Percentiles rank a stretch among this genome's conserved stretches.
Conservation (phyloP, 23 red algal species). For the Gracilariopsis chorda region DNA sequence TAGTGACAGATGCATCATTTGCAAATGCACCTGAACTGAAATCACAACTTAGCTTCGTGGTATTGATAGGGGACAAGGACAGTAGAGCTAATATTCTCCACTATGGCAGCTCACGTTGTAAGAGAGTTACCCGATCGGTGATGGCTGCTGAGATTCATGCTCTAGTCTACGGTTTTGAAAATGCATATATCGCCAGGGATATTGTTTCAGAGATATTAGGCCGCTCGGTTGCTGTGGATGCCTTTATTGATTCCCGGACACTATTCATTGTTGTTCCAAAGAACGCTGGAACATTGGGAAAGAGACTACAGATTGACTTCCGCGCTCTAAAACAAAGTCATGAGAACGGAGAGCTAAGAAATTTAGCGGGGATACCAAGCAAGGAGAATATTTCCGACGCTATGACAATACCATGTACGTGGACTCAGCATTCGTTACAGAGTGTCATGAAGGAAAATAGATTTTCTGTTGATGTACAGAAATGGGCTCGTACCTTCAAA, state of each 20-base stretch:
- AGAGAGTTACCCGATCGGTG: constrained; percentile 5
- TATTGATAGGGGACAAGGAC: not conserved
- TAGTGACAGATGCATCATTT: constrained; percentile 27
- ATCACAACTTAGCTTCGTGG: not conserved
- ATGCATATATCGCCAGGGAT: not conserved
- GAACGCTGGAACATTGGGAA: not conserved
- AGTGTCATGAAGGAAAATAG: not conserved
- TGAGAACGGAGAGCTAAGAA: not conserved
- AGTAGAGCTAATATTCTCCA: not conserved
- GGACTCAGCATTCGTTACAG: not conserved
- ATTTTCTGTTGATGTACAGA: not conserved
- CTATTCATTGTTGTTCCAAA: constrained; percentile 25
- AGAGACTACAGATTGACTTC: constrained; percentile 28
- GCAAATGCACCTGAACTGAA: not conserved
- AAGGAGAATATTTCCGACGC: not conserved
- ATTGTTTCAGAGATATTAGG: constrained; percentile 1
- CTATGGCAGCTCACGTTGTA: not conserved
- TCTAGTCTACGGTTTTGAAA: constrained; percentile 3
- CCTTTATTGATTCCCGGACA: constrained; percentile 11
- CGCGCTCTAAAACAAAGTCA: constrained; percentile 3
- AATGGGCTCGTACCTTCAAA: not conserved
- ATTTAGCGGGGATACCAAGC: constrained; percentile 18
- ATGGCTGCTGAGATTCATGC: constrained; percentile 25
- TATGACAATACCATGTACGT: not conserved
- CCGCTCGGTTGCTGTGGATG: constrained; percentile 13